These are phyloP conservation scores for Tinospora cordifolia DNA, from an alignment of 164 flowering plant species.

Conservation along the genomic window DNA sequence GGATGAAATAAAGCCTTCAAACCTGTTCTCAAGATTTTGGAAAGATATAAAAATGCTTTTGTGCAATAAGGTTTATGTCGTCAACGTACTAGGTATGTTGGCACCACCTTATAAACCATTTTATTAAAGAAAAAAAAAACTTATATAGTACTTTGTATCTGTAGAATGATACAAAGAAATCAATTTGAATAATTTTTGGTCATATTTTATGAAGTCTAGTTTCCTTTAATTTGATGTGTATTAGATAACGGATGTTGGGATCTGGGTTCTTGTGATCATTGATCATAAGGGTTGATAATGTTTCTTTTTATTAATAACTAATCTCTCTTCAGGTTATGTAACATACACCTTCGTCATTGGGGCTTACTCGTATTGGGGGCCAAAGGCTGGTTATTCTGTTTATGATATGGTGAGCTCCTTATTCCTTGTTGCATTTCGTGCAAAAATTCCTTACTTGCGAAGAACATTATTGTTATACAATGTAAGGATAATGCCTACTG, in stretches of 20 bases:
- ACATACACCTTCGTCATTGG: constrained; percentile 93
- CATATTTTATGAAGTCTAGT: not conserved
- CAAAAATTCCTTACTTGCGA: not conserved
- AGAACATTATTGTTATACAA: too few species aligned
- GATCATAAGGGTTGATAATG: not conserved
- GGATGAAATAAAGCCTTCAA: constrained; percentile 12
- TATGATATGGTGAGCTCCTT: constrained; percentile 67
- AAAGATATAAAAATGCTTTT: constrained; percentile 66
- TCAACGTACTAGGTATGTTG: constrained; percentile 74
- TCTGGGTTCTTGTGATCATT: not conserved
- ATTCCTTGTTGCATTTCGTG: not conserved
- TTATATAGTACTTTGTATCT: not conserved
- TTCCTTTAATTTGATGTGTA: not conserved
- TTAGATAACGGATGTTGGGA: not conserved
- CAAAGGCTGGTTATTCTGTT: constrained; percentile 90
- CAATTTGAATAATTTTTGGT: not conserved
- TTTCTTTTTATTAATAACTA: not conserved
- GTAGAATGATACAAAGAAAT: not conserved
- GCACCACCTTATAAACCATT: constrained; percentile 4
- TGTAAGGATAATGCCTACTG: not conserved
- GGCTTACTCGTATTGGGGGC: constrained; percentile 99
- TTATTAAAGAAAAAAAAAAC: not conserved
- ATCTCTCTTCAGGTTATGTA: constrained; percentile 54
- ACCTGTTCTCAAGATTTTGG: constrained; percentile 40
- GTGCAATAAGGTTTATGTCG: constrained; percentile 58